These are phyloP conservation scores for Gymnopilus junonius DNA, from an alignment of 768 basidiomycete genomes.

Conservation along the genomic window DNA sequence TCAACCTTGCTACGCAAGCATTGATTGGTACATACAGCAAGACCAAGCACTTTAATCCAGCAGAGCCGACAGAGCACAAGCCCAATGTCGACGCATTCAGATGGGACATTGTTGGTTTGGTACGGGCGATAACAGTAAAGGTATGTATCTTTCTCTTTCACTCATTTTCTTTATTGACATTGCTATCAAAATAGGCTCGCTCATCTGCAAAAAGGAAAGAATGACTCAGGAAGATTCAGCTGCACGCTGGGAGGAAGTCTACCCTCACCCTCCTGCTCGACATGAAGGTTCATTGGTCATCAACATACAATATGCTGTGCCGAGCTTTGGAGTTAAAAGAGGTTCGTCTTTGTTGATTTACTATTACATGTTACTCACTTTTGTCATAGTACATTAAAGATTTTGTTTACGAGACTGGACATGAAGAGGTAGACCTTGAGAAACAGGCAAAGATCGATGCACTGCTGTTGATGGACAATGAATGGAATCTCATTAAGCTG, in stretches of 20 bases:
- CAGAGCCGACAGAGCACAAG: neutral
- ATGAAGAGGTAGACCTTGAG: slow-evolving; percentile 17
- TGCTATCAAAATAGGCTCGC: slow-evolving; percentile 30
- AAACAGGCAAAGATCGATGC: slow-evolving; percentile 17
- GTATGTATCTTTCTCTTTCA: no score
- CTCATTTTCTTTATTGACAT: slow-evolving; percentile 30
- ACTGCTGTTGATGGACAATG: no score
- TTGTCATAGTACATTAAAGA: slow-evolving; percentile 26
- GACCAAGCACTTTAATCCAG: slow-evolving; percentile 8
- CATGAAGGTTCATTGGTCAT: slow-evolving; percentile 24
- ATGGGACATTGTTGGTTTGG: slow-evolving; percentile 33
- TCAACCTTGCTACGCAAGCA: slow-evolving; percentile 21
- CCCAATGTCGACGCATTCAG: neutral
- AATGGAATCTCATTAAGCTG: no score
- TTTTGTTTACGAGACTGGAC: slow-evolving; percentile 20
- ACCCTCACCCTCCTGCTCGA: slow-evolving; percentile 16
- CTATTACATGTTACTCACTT: neutral
- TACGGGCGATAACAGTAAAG: slow-evolving; percentile 30
- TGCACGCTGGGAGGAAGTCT: slow-evolving; percentile 12
- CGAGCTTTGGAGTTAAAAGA: neutral
- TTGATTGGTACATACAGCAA: slow-evolving; percentile 9
- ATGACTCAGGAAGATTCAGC: slow-evolving; percentile 11
- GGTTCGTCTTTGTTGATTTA: neutral
- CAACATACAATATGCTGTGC: slow-evolving; percentile 19
- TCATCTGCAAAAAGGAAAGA: slow-evolving; percentile 17